Base-by-base conservation (phyloP, 495 filamentous ascomycete species). In the Entonaema liquescens region DNA sequence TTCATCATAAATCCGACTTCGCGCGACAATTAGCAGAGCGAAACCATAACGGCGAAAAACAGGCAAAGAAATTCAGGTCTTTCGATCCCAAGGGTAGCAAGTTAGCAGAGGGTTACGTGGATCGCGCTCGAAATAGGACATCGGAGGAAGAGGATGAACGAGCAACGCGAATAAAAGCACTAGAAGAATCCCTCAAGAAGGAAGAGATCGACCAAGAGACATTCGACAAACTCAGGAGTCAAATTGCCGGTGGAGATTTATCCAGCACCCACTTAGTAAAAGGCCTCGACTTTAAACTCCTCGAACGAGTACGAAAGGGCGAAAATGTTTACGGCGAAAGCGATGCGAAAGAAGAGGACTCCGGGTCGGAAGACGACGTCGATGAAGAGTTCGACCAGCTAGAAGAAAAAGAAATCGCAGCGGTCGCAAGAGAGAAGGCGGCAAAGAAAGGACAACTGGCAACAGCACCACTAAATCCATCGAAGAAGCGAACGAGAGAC, bases 201-300 rank as follows among this genome's bases (percentile, higher is more conserved):
- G 89, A 90, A 36, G 89, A 95, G 80, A 94, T 97, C 65, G 90
- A 93, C 62, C 83, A 86, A 70, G 83, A 82, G 44, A 90, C 87
- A 3, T 97, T 94, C 76, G 90, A 93, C 57, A 87, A 85, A 68
- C 77, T 95, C 44, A 83, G 89, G 26, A 83, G 85, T 52, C 87
- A 96, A 71, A 91, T 97, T 58, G 89, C 93, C 3, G 94, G 94
- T 2, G 95, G 94, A 5, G 93, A 97, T 76, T 75, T 93, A 29
- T 79, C 80, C 2, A 91, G 89, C 72, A 95, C 92, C 36, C 92
- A 96, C 84, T 80, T 97, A 73, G 89, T 97, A 31, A 98, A 98
- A 79, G 95, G 95, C 1, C 79, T 99, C 64, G 96, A 99, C 79
- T 91, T 90, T 74, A 89, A 89, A 78, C 79, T 99, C 19, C 80